Percentiles rank a stretch among this genome's conserved stretches.
phyloP scores from a whole-genome alignment of 1,284 basidiomycete genomes.

The Ceratobasidium sp. region DNA sequence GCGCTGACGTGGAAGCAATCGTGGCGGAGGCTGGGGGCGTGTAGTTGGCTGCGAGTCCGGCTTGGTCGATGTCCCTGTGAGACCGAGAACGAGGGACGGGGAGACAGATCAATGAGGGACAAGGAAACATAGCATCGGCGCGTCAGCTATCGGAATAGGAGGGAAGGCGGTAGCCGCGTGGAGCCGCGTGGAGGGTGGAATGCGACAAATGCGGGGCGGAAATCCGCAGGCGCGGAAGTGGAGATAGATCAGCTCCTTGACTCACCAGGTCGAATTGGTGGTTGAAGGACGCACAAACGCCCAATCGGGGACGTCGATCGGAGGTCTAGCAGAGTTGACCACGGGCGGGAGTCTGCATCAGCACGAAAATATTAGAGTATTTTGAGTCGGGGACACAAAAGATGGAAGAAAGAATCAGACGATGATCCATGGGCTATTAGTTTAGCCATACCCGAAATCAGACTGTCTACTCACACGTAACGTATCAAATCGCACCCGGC shows the following conservation, averaged over 20 bases:
- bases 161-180: slow-evolving; percentile 3
- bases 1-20: background rate
- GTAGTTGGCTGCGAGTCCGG: slow-evolving; percentile 10
- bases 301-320: background rate
- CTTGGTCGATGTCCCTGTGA: slow-evolving; percentile 5
- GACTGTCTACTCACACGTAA: slow-evolving; percentile 2
- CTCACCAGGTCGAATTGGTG: no score
- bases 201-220: no score
- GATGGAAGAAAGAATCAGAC: background rate
- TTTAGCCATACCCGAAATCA: background rate
- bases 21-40: background rate
- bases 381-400: background rate
- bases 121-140: background rate
- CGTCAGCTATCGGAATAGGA: slow-evolving; percentile 6
- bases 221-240: background rate
- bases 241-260: background rate
- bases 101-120: background rate
- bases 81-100: background rate
- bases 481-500: background rate
- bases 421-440: background rate
- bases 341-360: slow-evolving; percentile 1
- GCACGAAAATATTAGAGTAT: background rate
- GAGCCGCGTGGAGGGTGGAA: no score
- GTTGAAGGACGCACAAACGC: no score
- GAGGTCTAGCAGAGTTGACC: background rate